Conservation (phyloP, 2,329 filamentous ascomycete species). For the Fusarium sambucinum region DNA sequence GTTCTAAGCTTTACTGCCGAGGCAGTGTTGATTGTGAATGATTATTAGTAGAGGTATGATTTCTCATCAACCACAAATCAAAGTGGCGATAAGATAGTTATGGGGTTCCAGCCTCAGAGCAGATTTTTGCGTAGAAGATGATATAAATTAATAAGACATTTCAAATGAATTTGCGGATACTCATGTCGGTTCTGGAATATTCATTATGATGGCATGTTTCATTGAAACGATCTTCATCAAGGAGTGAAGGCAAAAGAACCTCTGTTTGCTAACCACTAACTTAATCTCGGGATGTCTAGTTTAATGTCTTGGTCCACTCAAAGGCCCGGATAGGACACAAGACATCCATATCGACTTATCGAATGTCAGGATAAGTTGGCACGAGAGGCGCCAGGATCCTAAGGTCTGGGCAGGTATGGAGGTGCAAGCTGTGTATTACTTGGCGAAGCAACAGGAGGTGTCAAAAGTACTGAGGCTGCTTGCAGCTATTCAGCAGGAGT, state of each 20-base stretch:
- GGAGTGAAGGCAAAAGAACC: conserved; percentile 27
- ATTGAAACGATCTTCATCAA: conserved; percentile 6
- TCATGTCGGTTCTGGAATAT: conserved; percentile 18
- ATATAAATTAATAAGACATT: conserved; percentile 10
- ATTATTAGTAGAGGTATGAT: conserved; percentile 24
- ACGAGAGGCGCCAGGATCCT: conserved; percentile 1
- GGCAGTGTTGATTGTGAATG: conserved; percentile 10
- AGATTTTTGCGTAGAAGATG: neutral
- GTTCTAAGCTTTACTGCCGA: conserved; percentile 8
- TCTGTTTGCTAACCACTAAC: conserved; percentile 27
- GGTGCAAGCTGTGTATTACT: conserved; percentile 2
- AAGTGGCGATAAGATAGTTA: conserved; percentile 16
- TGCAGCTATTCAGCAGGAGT: conserved; percentile 1
- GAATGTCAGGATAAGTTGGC: conserved; percentile 5
- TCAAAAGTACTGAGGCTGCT: neutral
- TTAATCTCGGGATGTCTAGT: conserved; percentile 31
- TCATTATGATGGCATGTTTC: conserved; percentile 16
- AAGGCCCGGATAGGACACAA: conserved; percentile 28
- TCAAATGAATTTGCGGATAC: conserved; percentile 6
- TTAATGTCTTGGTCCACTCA: conserved; percentile 26
- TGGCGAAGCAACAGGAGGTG: neutral
- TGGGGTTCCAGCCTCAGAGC: conserved; percentile 8
- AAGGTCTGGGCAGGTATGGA: conserved; percentile 5
- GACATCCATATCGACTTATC: conserved; percentile 1
- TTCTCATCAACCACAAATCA: conserved; percentile 25